Evolutionary conservation across 2,329 filamentous ascomycete genomes (phyloP).

Genomic region (Diplodia sapinea): DNA sequence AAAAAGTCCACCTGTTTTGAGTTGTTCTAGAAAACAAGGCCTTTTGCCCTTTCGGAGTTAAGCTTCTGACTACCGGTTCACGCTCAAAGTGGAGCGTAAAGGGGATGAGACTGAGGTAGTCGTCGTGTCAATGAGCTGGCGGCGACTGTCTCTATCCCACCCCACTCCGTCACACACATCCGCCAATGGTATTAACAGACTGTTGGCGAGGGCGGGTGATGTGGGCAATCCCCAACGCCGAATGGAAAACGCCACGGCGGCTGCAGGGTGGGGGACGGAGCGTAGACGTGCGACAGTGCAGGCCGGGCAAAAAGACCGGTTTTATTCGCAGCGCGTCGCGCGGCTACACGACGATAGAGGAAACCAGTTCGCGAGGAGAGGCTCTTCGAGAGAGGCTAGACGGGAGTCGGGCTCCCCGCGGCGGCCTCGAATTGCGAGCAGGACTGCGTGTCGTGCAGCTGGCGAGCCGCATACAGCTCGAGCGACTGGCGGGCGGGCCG

Average conservation of each 20-base stretch:
- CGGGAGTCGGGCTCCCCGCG: neutral
- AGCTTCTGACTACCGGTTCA: too few relatives aligned
- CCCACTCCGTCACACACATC: too few relatives aligned
- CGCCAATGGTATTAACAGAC: neutral
- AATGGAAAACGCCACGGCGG: conserved; percentile 18
- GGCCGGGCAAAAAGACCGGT: neutral
- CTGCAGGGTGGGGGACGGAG: neutral
- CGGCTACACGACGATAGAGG: too few relatives aligned
- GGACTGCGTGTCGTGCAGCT: neutral
- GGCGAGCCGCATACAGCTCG: neutral
- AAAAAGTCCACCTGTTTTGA: neutral
- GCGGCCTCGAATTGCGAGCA: neutral
- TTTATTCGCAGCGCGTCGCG: neutral
- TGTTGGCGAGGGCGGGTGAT: neutral
- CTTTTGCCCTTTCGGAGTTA: too few relatives aligned
- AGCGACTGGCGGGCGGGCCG: conserved; percentile 6
- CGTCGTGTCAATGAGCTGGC: too few relatives aligned
- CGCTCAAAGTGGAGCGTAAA: too few relatives aligned
- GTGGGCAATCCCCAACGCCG: neutral
- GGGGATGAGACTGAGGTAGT: too few relatives aligned
- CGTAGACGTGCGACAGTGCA: neutral
- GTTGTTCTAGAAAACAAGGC: neutral
- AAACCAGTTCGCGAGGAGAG: too few relatives aligned
- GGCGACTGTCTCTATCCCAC: too few relatives aligned
- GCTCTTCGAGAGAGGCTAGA: too few relatives aligned